Conservation (phyloP, 2,329 filamentous ascomycete species). For the Fusarium pininemorale region DNA sequence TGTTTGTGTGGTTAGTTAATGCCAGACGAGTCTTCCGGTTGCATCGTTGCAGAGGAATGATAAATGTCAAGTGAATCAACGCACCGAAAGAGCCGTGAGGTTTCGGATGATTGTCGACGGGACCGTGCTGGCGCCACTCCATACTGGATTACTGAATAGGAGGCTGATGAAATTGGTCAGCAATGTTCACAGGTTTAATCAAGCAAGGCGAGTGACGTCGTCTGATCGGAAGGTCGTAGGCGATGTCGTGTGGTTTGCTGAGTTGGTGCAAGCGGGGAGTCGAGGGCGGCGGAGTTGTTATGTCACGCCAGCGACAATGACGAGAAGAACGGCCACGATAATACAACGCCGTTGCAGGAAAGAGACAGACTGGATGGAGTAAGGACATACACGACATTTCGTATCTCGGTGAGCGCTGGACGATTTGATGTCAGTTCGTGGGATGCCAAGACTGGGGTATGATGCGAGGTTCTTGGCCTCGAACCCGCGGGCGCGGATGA, state of each 20-base stretch:
- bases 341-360: slow-evolving; percentile 19
- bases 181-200: neutral
- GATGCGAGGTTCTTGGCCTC: slow-evolving; percentile 42
- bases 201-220: neutral
- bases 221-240: neutral
- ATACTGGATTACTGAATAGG: slow-evolving; percentile 68
- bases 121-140: slow-evolving; percentile 58
- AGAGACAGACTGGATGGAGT: slow-evolving; percentile 5
- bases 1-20: slow-evolving; percentile 40
- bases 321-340: slow-evolving; percentile 10
- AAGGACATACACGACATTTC: slow-evolving; percentile 60
- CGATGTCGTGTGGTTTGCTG: slow-evolving; percentile 1
- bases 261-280: slow-evolving; percentile 11
- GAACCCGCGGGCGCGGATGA: slow-evolving; percentile 30
- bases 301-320: slow-evolving; percentile 3
- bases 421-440: slow-evolving; percentile 46
- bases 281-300: neutral
- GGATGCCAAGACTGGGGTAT: slow-evolving; percentile 48
- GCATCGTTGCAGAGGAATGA: neutral
- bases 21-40: neutral
- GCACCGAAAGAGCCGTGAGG: slow-evolving; percentile 64
- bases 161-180: slow-evolving; percentile 53
- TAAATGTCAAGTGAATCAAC: slow-evolving; percentile 38
- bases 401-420: slow-evolving; percentile 59
- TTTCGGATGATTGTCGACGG: slow-evolving; percentile 66